Percentiles rank a stretch among this genome's conserved stretches.
Evolutionary conservation across 2,329 filamentous ascomycete species (phyloP).

Genomic region (Xylariomycetidae sp.): DNA sequence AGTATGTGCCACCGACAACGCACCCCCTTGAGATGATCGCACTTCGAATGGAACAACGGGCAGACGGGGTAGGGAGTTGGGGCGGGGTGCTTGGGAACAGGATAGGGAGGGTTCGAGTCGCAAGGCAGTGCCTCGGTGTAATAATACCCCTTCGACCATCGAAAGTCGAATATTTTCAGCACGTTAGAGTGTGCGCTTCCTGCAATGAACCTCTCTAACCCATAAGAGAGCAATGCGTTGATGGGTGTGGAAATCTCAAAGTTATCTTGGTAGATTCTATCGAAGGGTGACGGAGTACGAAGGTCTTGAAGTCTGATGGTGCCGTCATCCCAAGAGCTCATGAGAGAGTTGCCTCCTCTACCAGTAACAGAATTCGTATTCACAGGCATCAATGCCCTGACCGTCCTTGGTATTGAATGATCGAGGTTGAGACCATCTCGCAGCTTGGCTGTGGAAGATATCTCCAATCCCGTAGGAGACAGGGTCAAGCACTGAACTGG

Average conservation of each 20-base stretch:
- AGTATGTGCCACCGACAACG: slow-evolving; percentile 45
- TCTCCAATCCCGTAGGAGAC: slow-evolving; percentile 40
- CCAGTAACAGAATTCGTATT: slow-evolving; percentile 25
- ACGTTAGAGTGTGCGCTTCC: slow-evolving; percentile 40
- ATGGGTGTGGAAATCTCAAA: slow-evolving; percentile 42
- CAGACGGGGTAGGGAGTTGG: slow-evolving; percentile 13
- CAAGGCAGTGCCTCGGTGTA: slow-evolving; percentile 46
- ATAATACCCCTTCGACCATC: slow-evolving; percentile 42
- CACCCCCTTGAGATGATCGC: slow-evolving; percentile 28
- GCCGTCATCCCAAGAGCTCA: slow-evolving; percentile 51
- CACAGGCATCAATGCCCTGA: slow-evolving; percentile 44
- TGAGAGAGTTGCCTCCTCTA: slow-evolving; percentile 35
- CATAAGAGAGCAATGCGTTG: slow-evolving; percentile 45
- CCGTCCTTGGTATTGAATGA: slow-evolving; percentile 28
- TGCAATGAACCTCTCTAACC: slow-evolving; percentile 45
- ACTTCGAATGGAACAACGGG: slow-evolving; percentile 20
- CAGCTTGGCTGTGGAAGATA: slow-evolving; percentile 31
- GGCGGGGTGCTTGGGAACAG: slow-evolving; percentile 23
- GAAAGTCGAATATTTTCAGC: slow-evolving; percentile 51
- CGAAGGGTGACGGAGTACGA: slow-evolving; percentile 41
- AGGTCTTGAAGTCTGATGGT: slow-evolving; percentile 47
- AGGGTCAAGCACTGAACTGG: slow-evolving; percentile 43
- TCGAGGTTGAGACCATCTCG: slow-evolving; percentile 16
- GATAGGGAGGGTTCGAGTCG: slow-evolving; percentile 30
- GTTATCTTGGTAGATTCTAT: slow-evolving; percentile 48